Conservation (phyloP, 2,329 filamentous ascomycete genomes). For the Pestalotiopsis sp. region DNA sequence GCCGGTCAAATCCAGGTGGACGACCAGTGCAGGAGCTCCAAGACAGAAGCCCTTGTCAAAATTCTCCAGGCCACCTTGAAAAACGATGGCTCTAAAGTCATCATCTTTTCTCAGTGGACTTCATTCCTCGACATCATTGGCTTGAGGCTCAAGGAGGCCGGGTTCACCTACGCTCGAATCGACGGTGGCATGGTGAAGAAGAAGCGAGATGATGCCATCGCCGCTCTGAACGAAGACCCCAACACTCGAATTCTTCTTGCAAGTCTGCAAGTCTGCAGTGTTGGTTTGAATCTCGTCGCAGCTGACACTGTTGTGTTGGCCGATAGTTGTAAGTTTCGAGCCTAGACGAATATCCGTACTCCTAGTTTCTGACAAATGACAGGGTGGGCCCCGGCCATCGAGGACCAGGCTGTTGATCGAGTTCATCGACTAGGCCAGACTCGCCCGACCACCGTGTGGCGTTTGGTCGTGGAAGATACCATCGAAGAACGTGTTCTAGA, state of each 20-base stretch:
- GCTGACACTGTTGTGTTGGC: constrained; percentile 84
- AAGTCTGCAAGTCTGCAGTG: constrained; percentile 78
- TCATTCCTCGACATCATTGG: constrained; percentile 74
- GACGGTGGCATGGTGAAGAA: constrained; percentile 78
- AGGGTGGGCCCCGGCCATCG: constrained; percentile 90
- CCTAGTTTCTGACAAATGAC: not conserved
- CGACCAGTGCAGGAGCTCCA: constrained; percentile 71
- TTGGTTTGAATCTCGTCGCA: constrained; percentile 83
- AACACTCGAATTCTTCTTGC: constrained; percentile 78
- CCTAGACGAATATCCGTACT: not conserved
- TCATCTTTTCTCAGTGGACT: constrained; percentile 80
- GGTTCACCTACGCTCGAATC: constrained; percentile 70
- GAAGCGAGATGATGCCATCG: constrained; percentile 72
- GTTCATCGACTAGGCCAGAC: constrained; percentile 86
- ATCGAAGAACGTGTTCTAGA: constrained; percentile 81
- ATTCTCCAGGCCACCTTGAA: constrained; percentile 72
- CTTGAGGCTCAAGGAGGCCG: constrained; percentile 62
- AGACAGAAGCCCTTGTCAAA: constrained; percentile 77
- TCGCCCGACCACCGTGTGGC: constrained; percentile 76
- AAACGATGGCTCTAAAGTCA: constrained; percentile 66
- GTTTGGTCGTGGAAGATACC: constrained; percentile 77
- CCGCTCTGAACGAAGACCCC: constrained; percentile 67
- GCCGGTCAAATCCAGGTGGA: constrained; percentile 38
- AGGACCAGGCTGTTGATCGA: constrained; percentile 88
- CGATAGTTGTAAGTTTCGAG: constrained; percentile 64